Evolutionary conservation across 306 rosid genomes (phyloP).

Genomic region (Acacia confusa): DNA sequence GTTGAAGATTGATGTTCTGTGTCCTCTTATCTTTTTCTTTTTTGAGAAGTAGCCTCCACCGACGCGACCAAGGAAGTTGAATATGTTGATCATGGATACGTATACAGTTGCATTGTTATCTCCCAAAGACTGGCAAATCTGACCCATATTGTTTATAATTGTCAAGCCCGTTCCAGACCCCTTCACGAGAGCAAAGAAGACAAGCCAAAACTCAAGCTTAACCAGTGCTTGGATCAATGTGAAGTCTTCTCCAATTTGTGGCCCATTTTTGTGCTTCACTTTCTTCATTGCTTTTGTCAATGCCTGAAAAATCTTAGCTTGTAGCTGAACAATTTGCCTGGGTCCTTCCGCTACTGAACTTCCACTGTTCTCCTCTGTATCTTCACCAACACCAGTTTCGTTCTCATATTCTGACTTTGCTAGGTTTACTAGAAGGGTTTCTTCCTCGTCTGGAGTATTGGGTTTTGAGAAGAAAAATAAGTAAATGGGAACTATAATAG

Average conservation of each 20-base stretch:
- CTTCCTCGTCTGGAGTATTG: too few species aligned
- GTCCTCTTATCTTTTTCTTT: too few species aligned
- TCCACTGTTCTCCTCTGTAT: conserved; percentile 40
- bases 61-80: conserved; percentile 92
- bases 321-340: conserved; percentile 56
- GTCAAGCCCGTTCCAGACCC: too few species aligned
- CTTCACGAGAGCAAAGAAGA: too few species aligned
- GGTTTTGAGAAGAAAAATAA: too few species aligned
- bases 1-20: too few species aligned
- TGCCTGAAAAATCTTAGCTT: conserved; percentile 55
- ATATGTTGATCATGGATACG: conserved; percentile 76
- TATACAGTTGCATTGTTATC: conserved; percentile 56
- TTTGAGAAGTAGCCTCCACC: conserved; percentile 83
- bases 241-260: conserved; percentile 75
- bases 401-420: too few species aligned
- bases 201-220: conserved; percentile 77
- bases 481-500: too few species aligned
- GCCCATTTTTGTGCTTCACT: conserved; percentile 59
- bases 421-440: too few species aligned
- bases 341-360: conserved; percentile 44
- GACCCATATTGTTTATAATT: too few species aligned
- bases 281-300: conserved; percentile 55
- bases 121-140: too few species aligned
- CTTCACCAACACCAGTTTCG: too few species aligned
- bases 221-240: conserved; percentile 69